Evolutionary conservation across 2,329 filamentous ascomycete species (phyloP).

Genomic region (Fusarium redolens): DNA sequence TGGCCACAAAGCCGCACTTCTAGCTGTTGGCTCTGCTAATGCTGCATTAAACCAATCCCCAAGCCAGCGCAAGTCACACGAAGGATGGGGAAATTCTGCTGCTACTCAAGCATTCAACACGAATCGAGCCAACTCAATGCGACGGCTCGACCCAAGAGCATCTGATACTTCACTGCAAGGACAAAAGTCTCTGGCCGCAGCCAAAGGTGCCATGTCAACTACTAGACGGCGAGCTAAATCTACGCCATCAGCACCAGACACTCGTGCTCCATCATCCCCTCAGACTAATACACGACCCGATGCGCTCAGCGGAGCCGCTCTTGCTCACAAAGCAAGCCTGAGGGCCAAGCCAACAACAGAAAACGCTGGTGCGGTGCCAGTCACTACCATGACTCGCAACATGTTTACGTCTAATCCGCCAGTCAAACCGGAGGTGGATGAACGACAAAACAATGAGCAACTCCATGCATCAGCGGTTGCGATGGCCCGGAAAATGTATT

Average conservation of each 20-base stretch:
- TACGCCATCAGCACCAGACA: conserved; percentile 59
- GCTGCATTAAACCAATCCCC: conserved; percentile 45
- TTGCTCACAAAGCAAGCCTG: conserved; percentile 68
- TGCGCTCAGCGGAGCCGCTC: conserved; percentile 78
- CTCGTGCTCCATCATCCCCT: conserved; percentile 26
- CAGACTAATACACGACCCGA: conserved; percentile 65
- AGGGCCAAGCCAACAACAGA: conserved; percentile 60
- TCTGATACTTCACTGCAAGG: conserved; percentile 60
- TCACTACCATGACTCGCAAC: conserved; percentile 74
- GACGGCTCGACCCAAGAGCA: conserved; percentile 32
- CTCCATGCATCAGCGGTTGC: conserved; percentile 85
- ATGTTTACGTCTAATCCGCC: conserved; percentile 84
- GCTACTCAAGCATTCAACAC: conserved; percentile 72
- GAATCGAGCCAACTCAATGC: conserved; percentile 47
- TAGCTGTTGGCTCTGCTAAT: conserved; percentile 63
- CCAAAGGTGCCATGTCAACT: conserved; percentile 78
- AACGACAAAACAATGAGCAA: conserved; percentile 76
- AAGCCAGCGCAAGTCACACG: conserved; percentile 41
- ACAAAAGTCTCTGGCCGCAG: conserved; percentile 77
- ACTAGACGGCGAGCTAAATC: conserved; percentile 73
- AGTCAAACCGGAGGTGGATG: conserved; percentile 77
- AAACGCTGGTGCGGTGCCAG: conserved; percentile 74
- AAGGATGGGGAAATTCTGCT: conserved; percentile 73
- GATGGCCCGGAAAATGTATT: conserved; percentile 91
- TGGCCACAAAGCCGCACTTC: conserved; percentile 79